Conservation (phyloP, 495 filamentous ascomycete species). For the Penicillium arizonense region DNA sequence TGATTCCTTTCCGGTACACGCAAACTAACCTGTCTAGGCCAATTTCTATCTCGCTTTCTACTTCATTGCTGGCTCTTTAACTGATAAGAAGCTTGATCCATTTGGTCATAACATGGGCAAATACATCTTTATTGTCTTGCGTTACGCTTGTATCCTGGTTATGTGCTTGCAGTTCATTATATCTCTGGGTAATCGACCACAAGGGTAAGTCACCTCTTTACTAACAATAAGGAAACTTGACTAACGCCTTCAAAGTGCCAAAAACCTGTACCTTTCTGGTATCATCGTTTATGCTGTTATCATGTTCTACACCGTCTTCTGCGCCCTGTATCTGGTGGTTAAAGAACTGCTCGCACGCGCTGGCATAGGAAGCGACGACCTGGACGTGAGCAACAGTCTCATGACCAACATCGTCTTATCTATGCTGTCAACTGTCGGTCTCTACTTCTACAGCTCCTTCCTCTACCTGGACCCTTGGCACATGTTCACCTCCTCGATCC, state of each 20-base stretch:
- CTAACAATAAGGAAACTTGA: neutral
- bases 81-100: slow-evolving; percentile 77
- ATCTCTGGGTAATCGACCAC: slow-evolving; percentile 96
- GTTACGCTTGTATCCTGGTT: slow-evolving; percentile 80
- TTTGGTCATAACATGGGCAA: slow-evolving; percentile 83
- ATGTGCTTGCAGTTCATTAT: slow-evolving; percentile 96
- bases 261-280: slow-evolving; percentile 81
- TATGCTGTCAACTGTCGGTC: slow-evolving; percentile 81
- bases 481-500: slow-evolving; percentile 91
- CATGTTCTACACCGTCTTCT: slow-evolving; percentile 95
- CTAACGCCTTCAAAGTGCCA: slow-evolving; percentile 51
- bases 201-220: slow-evolving; percentile 57
- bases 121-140: slow-evolving; percentile 81
- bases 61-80: slow-evolving; percentile 95
- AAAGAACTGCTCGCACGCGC: slow-evolving; percentile 63
- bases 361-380: slow-evolving; percentile 27
- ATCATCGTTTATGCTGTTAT: slow-evolving; percentile 89
- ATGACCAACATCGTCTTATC: slow-evolving; percentile 95
- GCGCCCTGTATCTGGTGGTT: slow-evolving; percentile 80
- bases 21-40: slow-evolving; percentile 47
- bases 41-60: slow-evolving; percentile 99
- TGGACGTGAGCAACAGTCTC: slow-evolving; percentile 75
- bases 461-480: slow-evolving; percentile 98
- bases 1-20: neutral
- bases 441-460: slow-evolving; percentile 96